Percentiles rank a stretch among this genome's conserved stretches.
Evolutionary conservation across 129 eudicot species (phyloP).

Genomic region (Apium graveolens): DNA sequence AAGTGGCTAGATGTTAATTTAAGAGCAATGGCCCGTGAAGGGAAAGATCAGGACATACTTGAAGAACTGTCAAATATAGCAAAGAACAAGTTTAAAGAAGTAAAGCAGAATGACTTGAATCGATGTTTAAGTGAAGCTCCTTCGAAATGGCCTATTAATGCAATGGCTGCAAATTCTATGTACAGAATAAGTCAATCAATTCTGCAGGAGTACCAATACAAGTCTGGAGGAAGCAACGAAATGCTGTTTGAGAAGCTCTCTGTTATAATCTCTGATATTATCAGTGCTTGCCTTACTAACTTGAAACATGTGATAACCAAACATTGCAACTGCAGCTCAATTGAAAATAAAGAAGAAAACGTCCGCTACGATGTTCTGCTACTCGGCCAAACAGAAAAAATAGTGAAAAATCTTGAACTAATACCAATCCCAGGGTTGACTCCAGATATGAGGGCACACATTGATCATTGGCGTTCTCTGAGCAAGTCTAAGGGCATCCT

Average conservation of each 20-base stretch:
- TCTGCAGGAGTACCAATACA: conserved; percentile 16
- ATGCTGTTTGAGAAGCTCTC: conserved; percentile 31
- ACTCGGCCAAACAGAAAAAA: conserved; percentile 47
- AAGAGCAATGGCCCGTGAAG: conserved; percentile 22
- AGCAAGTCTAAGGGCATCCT: conserved; percentile 24
- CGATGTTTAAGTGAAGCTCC: conserved; percentile 39
- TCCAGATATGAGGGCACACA: conserved; percentile 36
- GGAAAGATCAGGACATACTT: conserved; percentile 26
- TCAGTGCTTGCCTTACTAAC: conserved; percentile 61
- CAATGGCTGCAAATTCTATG: conserved; percentile 68
- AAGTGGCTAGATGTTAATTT: conserved; percentile 71
- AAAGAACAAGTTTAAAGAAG: conserved; percentile 35
- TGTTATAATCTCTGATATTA: conserved; percentile 35
- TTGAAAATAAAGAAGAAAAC: conserved; percentile 50
- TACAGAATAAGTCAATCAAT: conserved; percentile 54
- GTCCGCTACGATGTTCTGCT: conserved; percentile 50
- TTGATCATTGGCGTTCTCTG: conserved; percentile 47
- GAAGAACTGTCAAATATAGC: conserved; percentile 34
- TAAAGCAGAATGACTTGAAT: conserved; percentile 23
- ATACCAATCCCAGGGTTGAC: conserved; percentile 28
- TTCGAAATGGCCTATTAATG: conserved; percentile 50
- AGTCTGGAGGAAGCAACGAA: conserved; percentile 18
- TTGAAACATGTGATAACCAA: conserved; percentile 39
- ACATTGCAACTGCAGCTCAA: conserved; percentile 46
- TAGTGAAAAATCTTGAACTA: conserved; percentile 36